Evolutionary conservation across 768 basidiomycete genomes (phyloP), one percentile per base, ranked within the genome.

Genomic region (Plicaturopsis crispa): DNA sequence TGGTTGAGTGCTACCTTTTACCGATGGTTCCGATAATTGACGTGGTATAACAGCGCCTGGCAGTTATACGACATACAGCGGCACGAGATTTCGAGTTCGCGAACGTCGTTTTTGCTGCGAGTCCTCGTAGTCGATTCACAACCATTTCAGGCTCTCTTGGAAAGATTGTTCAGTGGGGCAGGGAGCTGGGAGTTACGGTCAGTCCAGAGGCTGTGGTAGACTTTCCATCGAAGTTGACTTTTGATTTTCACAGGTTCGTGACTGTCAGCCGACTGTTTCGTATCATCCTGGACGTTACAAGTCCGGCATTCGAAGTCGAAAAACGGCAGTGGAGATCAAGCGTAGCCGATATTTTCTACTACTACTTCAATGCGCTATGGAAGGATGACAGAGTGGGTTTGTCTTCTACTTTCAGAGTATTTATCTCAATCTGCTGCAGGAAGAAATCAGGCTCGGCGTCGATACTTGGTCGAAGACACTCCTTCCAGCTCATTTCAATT

Each of bases 241-340:
- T 33, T 35, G 35, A 33, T 22, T 36, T 5, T 19, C 21, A 35
- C 33, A 83, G 83, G 19, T 57, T 83, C 6, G 56, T 67, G 20
- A 69, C 72, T 8, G 59, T 74, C 17, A 66, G 64, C 17, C 72
- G 72, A 4, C 53, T 84, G 11, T 85, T 84, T 54, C 72, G 73
- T 18, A 69, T 87, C 38, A 59, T 84, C 16, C 56, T 80, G 23
- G 83, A 86, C 47, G 66, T 80, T 6, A 80, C 72, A 7, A 80
- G 70, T 43, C 75, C 78, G 0, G 64, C 68, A 0, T 81, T 84
- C 49, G 52, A 59, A 23, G 66, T 82, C 3, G 78, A 80, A 43
- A 79, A 72, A 38, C 66, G 77, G 12, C 79, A 82, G 51, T 85
- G 83, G 82, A 68, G 74, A 13, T 69, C 76, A 2, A 76, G 70